Conservation (phyloP, 2,329 filamentous ascomycete species). For the Tolypocladium tropicale region DNA sequence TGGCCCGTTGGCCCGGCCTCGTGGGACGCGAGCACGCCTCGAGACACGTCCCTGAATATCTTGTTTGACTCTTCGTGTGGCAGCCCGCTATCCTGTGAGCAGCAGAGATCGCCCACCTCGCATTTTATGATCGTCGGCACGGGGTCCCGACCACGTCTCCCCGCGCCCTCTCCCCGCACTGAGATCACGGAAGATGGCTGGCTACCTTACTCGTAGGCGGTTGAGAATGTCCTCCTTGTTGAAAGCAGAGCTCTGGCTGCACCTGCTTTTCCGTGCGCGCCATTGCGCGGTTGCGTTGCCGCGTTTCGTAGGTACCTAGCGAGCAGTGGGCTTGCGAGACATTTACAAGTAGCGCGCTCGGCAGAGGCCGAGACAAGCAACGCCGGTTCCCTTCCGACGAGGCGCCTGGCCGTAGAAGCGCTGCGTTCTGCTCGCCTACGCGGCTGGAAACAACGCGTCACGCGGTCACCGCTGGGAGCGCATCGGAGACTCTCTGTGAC, state of each 20-base stretch:
- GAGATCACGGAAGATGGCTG: not conserved
- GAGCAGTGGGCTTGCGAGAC: too few relatives aligned
- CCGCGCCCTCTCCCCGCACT: not conserved
- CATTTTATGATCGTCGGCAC: not conserved
- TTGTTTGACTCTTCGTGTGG: not conserved
- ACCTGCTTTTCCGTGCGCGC: too few relatives aligned
- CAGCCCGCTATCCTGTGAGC: not conserved
- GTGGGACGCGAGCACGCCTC: not conserved
- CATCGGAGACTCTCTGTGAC: not conserved
- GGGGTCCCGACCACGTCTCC: too few relatives aligned
- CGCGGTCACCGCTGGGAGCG: not conserved
- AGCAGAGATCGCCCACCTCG: not conserved
- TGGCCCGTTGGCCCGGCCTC: not conserved
- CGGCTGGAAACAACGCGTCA: not conserved
- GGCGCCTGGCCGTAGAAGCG: not conserved
- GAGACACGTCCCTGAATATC: not conserved
- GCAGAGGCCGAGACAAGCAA: not conserved
- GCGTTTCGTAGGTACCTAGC: too few relatives aligned
- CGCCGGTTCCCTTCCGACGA: not conserved
- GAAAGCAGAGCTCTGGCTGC: too few relatives aligned
- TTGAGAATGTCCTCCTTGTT: too few relatives aligned
- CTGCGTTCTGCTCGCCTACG: not conserved
- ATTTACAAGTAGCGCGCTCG: too few relatives aligned
- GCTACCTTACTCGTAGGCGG: too few relatives aligned
- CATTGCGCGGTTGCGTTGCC: too few relatives aligned